Percentiles rank a stretch among this genome's conserved stretches.
Conservation (phyloP, 495 filamentous ascomycete genomes). For the Corynascus novoguineensis region DNA sequence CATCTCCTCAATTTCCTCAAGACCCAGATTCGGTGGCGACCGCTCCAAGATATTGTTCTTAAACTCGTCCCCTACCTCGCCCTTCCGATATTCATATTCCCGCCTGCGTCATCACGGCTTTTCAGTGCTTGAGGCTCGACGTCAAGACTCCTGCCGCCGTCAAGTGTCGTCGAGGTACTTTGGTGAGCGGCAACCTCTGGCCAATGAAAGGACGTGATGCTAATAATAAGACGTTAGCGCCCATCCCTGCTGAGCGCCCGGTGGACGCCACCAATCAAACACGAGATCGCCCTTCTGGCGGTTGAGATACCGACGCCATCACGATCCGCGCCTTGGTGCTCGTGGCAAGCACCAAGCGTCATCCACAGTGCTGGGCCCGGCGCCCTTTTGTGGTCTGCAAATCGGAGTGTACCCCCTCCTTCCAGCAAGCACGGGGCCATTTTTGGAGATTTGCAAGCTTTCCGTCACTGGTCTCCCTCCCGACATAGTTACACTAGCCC, state of each 20-base stretch:
- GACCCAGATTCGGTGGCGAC: background rate
- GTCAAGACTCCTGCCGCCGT: background rate
- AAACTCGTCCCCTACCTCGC: background rate
- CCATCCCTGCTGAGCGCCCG: conserved; percentile 27
- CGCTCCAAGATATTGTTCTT: background rate
- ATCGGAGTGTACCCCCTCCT: conserved; percentile 2
- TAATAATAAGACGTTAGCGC: conserved; percentile 38
- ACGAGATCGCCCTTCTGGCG: conserved; percentile 13
- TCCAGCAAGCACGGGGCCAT: background rate
- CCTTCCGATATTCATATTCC: background rate
- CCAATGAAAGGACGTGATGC: conserved; percentile 27
- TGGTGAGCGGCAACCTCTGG: conserved; percentile 27
- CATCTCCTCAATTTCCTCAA: background rate
- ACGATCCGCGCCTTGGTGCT: conserved; percentile 21
- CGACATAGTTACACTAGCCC: background rate
- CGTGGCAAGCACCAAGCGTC: conserved; percentile 11
- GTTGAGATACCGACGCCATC: conserved; percentile 30
- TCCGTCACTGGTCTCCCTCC: background rate
- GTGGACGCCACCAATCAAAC: conserved; percentile 27
- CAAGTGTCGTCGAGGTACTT: conserved; percentile 19
- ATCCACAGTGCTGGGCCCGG: conserved; percentile 12
- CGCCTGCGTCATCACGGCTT: background rate
- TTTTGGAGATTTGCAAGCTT: background rate
- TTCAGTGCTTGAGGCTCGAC: conserved; percentile 7
- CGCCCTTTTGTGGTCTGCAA: conserved; percentile 9